Evolutionary conservation across 768 basidiomycete species (phyloP), one percentile per base, ranked within the genome.

Genomic region (Phlegmacium glaucopus): DNA sequence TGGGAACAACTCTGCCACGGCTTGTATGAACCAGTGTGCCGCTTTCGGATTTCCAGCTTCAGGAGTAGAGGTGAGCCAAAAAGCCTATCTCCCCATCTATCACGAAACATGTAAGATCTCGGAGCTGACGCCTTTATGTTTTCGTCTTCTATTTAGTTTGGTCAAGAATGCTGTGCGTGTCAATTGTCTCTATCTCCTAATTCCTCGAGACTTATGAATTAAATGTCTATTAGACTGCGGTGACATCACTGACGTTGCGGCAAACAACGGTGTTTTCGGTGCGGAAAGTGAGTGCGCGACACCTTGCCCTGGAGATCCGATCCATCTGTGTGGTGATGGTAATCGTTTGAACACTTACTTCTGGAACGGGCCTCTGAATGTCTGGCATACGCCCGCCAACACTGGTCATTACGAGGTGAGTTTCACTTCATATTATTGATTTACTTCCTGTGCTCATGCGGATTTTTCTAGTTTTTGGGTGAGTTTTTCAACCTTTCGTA

Each of bases 341-440:
- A 64, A 70, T 18, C 72, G 78, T 18, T 61, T 89, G 16, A 70
- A 69, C 28, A 75, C 77, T 25, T 87, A 81, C 52, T 72, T 70
- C 44, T 78, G 77, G 74, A 72, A 72, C 32, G 79, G 74, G 2
- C 63, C 65, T 0, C 55, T 87, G 52, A 72, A 82, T 44, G 68
- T 73, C 17, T 90, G 87, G 89, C 65, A 83, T 42, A 82, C 69
- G 0, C 88, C 88, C 0, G 61, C 52, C 4, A 80, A 81, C 51
- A 88, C 67, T 29, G 89, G 89, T 3, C 67, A 66, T 42, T 91
- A 91, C 52, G 79, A 90, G 75, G 87, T 80, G 53, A 47, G 77
- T 44, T 42, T 16, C 11, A 1, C 32, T 15, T 16, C 9, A 26
- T 34, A 11, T 12, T 30, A 13, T 8, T 4, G 18, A n/a, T n/a